Conservation (phyloP, 176 grass and related monocot genomes). For the Raddia guianensis region DNA sequence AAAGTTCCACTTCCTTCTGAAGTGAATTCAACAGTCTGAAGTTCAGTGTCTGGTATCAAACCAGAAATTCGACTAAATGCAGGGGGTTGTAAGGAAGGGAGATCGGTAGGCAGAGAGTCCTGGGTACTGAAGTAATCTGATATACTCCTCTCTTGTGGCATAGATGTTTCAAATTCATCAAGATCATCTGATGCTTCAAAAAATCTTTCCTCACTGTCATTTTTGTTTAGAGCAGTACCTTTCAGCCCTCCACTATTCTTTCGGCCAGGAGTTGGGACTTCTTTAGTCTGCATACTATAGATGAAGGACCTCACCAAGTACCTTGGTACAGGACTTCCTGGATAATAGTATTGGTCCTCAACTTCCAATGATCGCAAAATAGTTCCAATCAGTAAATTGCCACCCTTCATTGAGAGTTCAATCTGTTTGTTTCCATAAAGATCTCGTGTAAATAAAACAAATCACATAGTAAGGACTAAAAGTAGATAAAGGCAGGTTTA, state of each 20-base stretch:
- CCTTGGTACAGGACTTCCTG: conserved; percentile 58
- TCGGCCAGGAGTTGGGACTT: conserved; percentile 35
- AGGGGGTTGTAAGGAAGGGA: conserved; percentile 67
- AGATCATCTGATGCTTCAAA: conserved; percentile 94
- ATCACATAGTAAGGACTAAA: conserved; percentile 14
- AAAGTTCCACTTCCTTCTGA: conserved; percentile 58
- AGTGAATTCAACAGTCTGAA: conserved; percentile 49
- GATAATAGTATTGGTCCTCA: conserved; percentile 77
- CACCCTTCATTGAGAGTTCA: conserved; percentile 83
- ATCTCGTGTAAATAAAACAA: conserved; percentile 23
- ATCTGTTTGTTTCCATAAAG: conserved; percentile 63
- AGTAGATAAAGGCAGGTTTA: conserved; percentile 39
- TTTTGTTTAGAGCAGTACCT: conserved; percentile 62
- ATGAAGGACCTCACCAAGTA: conserved; percentile 95
- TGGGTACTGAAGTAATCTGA: conserved; percentile 66
- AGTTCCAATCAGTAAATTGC: conserved; percentile 84
- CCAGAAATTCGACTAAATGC: conserved; percentile 76
- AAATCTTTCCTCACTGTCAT: conserved; percentile 81
- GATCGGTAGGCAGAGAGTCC: conserved; percentile 47
- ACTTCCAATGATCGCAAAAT: conserved; percentile 92
- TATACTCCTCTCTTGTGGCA: conserved; percentile 54
- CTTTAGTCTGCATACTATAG: conserved; percentile 56
- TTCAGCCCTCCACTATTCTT: conserved; percentile 45
- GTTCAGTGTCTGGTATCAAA: conserved; percentile 77
- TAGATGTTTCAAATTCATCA: conserved; percentile 71